These are phyloP conservation scores for Pterothamnion heteromorphum DNA, from an alignment of 31 red algal species.

Conservation along the genomic window DNA sequence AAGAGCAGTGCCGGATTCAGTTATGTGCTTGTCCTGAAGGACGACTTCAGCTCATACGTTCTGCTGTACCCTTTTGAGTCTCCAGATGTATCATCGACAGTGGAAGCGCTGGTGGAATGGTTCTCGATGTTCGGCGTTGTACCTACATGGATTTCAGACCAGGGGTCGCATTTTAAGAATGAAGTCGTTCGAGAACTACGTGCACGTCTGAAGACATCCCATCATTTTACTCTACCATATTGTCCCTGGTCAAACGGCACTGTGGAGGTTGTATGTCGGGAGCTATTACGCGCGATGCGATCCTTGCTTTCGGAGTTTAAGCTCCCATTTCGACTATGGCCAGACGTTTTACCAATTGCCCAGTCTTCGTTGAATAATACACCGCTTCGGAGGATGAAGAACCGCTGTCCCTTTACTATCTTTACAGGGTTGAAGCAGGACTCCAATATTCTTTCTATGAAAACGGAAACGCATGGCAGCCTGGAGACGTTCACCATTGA, in stretches of 20 bases:
- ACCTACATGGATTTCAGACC: background rate
- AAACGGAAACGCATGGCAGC: too few relatives aligned
- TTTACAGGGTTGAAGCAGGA: conserved; percentile 8
- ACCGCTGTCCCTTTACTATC: background rate
- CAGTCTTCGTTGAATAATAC: conserved; percentile 21
- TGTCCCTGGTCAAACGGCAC: background rate
- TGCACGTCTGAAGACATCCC: background rate
- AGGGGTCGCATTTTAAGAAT: background rate
- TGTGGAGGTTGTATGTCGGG: background rate
- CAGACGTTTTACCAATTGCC: background rate
- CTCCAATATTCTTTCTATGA: background rate
- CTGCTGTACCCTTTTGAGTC: background rate
- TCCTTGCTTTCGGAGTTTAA: background rate
- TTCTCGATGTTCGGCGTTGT: background rate
- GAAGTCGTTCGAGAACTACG: background rate
- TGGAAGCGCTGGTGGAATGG: background rate
- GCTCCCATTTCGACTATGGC: background rate
- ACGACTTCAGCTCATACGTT: background rate
- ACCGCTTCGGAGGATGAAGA: background rate
- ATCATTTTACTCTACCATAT: background rate
- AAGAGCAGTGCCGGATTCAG: background rate
- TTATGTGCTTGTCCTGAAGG: background rate
- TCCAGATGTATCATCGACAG: background rate
- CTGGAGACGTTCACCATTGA: too few relatives aligned
- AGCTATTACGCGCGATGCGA: background rate